Evolutionary conservation across 2,329 filamentous ascomycete genomes (phyloP), one percentile per base, ranked within the genome.

Genomic region (Fusarium nisikadoi): DNA sequence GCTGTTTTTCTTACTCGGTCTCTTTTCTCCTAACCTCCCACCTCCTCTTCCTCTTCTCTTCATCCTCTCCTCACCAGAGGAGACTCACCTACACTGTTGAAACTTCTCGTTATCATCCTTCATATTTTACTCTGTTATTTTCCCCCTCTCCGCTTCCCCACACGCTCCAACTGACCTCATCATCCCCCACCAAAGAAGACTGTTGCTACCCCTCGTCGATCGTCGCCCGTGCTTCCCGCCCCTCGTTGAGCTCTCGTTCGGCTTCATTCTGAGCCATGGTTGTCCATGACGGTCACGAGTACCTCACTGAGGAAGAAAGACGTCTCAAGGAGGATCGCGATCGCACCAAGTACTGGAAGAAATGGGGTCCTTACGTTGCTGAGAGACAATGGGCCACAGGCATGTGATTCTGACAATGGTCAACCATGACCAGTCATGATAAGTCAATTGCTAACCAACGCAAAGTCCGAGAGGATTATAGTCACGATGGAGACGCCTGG

Each of bases 351-450:
- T 98, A 98, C 86, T 98, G 95, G 95, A 98, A 98, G 89, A 94
- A 92, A 90, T 98, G 95, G 94, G 95, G 95, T 61, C 92, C 95
- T 29, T 98, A 98, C 79, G 92, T 97, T 76, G 91, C 95, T 61
- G 95, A 98, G 85, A 88, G 95, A 79, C 95, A 98, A 85, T 98
- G 95, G 95, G 94, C 95, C 64, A 97, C 94, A 75, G 94, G 93
- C 93, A 84, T 80, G 89, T 78, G 63, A 68, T 61, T 47, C 31
- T 39, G 17, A 43, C 42, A 46, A 29, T 43, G 45, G 35, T 54
- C 67, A 65, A 57, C 39, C 52, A 36, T 29, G 31, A 31, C 41
- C 29, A 55, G 53, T 52, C 47, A 55, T 68, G 57, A 59, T 70
- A 62, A 65, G 50, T 46, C 67, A 70, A 70, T 54, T 65, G 72